These are phyloP conservation scores for Naganishia albida DNA, from an alignment of 1,284 basidiomycete species.

Conservation along the genomic window DNA sequence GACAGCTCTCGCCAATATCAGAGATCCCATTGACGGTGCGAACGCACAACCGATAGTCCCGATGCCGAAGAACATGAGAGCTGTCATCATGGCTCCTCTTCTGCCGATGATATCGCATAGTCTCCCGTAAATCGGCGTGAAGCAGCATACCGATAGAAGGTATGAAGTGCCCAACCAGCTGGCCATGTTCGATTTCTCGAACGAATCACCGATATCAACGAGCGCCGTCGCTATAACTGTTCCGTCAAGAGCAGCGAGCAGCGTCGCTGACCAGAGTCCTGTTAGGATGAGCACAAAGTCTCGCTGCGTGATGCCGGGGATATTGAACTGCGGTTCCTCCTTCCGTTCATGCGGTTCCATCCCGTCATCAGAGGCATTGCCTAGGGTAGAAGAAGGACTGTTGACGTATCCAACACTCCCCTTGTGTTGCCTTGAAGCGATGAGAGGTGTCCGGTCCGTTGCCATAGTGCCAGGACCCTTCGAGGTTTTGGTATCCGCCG, in stretches of 20 bases:
- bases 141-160: conserved; percentile 74
- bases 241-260: conserved; percentile 80
- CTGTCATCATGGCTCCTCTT: conserved; percentile 70
- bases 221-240: conserved; percentile 62
- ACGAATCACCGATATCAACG: conserved; percentile 50
- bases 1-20: conserved; percentile 75
- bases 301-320: conserved; percentile 26
- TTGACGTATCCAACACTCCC: background rate
- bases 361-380: background rate
- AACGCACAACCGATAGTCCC: conserved; percentile 62
- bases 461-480: background rate
- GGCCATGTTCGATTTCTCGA: conserved; percentile 59
- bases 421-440: background rate
- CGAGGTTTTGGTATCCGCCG: background rate
- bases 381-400: background rate
- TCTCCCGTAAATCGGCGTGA: conserved; percentile 84
- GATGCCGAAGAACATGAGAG: conserved; percentile 70
- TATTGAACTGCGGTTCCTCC: conserved; percentile 23
- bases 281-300: conserved; percentile 24
- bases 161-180: conserved; percentile 87
- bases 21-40: conserved; percentile 76
- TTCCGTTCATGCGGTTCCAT: background rate
- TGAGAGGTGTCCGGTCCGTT: conserved; percentile 29
- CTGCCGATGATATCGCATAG: conserved; percentile 84
- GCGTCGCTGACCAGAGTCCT: conserved; percentile 41